Percentiles rank a stretch among this genome's conserved stretches.
phyloP scores from a whole-genome alignment of 148 eudicot species.

The Chenopodium formosanum region DNA sequence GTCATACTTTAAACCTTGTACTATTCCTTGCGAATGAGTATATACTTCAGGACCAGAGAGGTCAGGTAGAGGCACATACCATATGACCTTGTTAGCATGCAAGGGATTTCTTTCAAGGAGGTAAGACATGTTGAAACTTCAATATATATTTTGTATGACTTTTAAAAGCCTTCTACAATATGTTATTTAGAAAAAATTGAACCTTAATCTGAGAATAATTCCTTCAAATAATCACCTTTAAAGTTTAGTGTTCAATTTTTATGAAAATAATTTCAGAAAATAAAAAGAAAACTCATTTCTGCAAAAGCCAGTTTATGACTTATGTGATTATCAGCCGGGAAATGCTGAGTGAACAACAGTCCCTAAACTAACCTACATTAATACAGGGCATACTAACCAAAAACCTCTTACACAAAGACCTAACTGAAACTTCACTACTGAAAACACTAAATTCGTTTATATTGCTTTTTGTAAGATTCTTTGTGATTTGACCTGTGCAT shows the following conservation, averaged over 20 bases:
- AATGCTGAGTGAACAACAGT: too few species aligned
- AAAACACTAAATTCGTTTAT: not conserved
- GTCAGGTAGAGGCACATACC: constrained; percentile 42
- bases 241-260: not conserved
- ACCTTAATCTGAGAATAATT: too few species aligned
- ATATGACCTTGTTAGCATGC: constrained; percentile 50
- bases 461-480: not conserved
- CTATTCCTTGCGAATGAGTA: constrained; percentile 65
- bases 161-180: too few species aligned
- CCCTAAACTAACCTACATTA: too few species aligned
- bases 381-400: too few species aligned
- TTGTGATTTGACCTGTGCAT: not conserved
- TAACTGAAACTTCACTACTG: too few species aligned
- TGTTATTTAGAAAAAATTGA: not conserved
- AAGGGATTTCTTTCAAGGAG: constrained; percentile 79
- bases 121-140: constrained; percentile 29
- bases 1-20: constrained; percentile 80
- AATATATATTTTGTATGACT: too few species aligned
- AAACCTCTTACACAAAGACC: too few species aligned
- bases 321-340: not conserved
- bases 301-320: not conserved
- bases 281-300: not conserved
- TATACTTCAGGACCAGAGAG: constrained; percentile 47
- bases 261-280: too few species aligned
- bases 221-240: not conserved